Evolutionary conservation across 371 early-diverging fungal species (phyloP), one percentile per base, ranked within the genome.

Genomic region (Actinomortierella wolfii): DNA sequence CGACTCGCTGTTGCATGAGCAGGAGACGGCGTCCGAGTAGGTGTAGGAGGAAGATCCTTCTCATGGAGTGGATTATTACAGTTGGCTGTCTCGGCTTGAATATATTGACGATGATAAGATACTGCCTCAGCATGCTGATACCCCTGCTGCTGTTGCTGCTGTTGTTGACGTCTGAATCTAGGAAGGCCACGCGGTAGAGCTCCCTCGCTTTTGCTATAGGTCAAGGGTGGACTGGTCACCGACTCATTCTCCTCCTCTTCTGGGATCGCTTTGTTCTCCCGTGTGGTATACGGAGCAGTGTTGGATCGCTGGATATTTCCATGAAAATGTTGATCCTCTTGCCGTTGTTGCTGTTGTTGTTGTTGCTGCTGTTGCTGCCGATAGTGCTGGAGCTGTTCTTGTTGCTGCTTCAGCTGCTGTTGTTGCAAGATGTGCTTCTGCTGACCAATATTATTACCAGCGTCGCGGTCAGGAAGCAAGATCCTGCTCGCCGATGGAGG

Each of bases 41-140:
- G 73, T 13, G 73, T 71, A 4, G 73, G 73, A 0, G 73, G 73
- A 3, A 71, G 47, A 13, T 66, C 66, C 45, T 71, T 71, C 41
- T 65, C 54, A 28, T 63, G 29, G 15, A 1, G 57, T 26, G 11
- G 60, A 3, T 47, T 65, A 28, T 50, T 26, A 13, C 60, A 57
- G 57, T 54, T 54, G 51, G 65, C 51, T 53, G 56, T n/a, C 11
- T 34, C 34, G 34, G 34, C 34, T 34, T 4, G 11, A 11, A 34
- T 34, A 34, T 60, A 41, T 8, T 60, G 56, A n/a, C n/a, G n/a
- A n/a, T n/a, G n/a, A n/a, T n/a, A n/a, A n/a, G n/a, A n/a, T n/a
- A n/a, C n/a, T n/a, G n/a, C n/a, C n/a, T n/a, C n/a, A n/a, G n/a
- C n/a, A 28, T 64, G 57, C 13, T 39, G 48, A 1, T 48, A 59